Conservation (phyloP, 495 filamentous ascomycete species). For the Pyrenula aspistea region DNA sequence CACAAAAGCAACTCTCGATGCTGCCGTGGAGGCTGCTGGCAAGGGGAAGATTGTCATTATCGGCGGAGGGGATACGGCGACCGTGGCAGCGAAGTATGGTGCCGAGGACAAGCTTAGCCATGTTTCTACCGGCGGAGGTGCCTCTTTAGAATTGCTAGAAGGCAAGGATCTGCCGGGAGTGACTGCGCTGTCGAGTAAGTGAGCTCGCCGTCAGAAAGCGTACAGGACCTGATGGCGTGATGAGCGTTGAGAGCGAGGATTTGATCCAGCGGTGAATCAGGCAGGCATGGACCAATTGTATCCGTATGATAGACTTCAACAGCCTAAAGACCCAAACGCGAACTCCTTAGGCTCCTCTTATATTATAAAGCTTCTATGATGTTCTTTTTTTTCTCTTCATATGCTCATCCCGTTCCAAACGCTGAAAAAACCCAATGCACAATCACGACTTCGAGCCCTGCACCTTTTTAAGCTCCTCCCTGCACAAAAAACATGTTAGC, state of each 20-base stretch:
- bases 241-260: background rate
- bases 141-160: conserved; percentile 89
- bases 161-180: conserved; percentile 96
- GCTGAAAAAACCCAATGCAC: no score
- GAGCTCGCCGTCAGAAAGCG: conserved; percentile 10
- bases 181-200: conserved; percentile 84
- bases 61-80: conserved; percentile 95
- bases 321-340: no score
- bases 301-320: no score
- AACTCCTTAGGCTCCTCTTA: no score
- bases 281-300: no score
- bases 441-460: conserved; percentile 53
- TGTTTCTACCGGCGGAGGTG: conserved; percentile 93
- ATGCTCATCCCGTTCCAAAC: no score
- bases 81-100: conserved; percentile 92
- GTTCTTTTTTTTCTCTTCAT: no score
- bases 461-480: conserved; percentile 94
- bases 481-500: no score
- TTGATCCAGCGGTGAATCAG: background rate
- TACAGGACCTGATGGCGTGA: background rate
- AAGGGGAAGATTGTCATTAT: conserved; percentile 91
- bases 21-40: conserved; percentile 65
- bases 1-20: conserved; percentile 82
- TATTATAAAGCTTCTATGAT: no score
- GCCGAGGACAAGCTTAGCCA: conserved; percentile 95